Evolutionary conservation across 371 early-diverging fungal species (phyloP).

Genomic region (Actinomucor elegans): DNA sequence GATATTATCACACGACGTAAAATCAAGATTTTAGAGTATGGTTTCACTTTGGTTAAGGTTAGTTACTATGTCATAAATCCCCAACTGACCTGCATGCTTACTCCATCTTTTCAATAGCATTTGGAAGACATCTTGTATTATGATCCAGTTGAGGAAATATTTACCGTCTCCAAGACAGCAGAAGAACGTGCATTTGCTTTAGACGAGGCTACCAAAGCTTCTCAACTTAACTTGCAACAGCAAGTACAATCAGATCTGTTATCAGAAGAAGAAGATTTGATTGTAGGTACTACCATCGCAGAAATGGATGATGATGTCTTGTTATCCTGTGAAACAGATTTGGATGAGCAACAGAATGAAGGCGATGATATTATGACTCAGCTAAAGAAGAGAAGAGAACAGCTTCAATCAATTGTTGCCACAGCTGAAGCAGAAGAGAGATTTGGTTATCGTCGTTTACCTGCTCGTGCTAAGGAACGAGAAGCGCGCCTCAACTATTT

Average conservation of each 20-base stretch:
- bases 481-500: conserved; percentile 32
- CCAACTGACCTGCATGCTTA: not conserved
- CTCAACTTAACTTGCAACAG: not conserved
- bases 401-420: conserved; percentile 32
- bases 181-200: conserved; percentile 7
- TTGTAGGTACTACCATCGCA: conserved; percentile 11
- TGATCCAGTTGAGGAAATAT: conserved; percentile 41
- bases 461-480: conserved; percentile 32
- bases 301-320: conserved; percentile 49
- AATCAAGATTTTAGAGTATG: conserved; percentile 42
- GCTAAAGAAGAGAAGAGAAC: conserved; percentile 43
- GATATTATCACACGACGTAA: conserved; percentile 22
- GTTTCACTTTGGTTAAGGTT: conserved; percentile 51
- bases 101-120: conserved; percentile 20
- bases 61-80: not conserved
- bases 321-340: conserved; percentile 29
- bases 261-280: not conserved
- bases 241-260: not conserved
- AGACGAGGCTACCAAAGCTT: not conserved
- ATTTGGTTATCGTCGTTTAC: conserved; percentile 22
- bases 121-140: conserved; percentile 31
- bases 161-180: conserved; percentile 14
- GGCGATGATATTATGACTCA: conserved; percentile 46
- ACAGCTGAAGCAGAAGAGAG: conserved; percentile 19
- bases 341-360: conserved; percentile 31